Evolutionary conservation across 306 rosid species (phyloP), one percentile per base, ranked within the genome.

Genomic region (Pyrus bretschneideri): DNA sequence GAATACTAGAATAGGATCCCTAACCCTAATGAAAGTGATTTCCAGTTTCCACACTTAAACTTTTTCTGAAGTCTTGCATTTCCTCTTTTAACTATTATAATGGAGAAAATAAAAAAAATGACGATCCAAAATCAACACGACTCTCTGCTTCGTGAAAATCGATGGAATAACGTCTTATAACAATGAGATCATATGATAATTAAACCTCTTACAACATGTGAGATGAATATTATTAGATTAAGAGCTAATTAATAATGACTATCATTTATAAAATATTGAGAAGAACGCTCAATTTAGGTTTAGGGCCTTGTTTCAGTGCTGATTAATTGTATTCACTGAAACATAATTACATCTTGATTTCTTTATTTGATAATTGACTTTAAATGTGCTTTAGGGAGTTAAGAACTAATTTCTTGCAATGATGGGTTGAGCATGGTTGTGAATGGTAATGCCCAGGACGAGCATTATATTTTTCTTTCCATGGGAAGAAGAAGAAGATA

Each of bases 391-490:
- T 25, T 59, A 59, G 60, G 11, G 11, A 13, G 11, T 73, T 44
- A 17, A 60, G 29, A 60, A 44, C 9, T 3, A 74, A 61, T 61
- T 27, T 44, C 30, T 27, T 21, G 78, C 70, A 45, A 61, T 61
- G 59, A 74, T 74, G 78, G 31, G 33, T 17, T 60, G 58, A 74
- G 60, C 78, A 29, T 62, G 62, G 69, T 22, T 44, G 40, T 69
- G 69, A 49, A 70, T 69, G 59, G 76, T 27, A 12, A 42, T 40
- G 71, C 52, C 12, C 29, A 62, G 33, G 49, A 70, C 18, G 30
- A 29, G 42, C 13, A 9, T 23, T 38, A 29, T 11, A 13, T 58
- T 38, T 45, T 35, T 11, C 40, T 69, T 61, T 18, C 10, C 45
- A 51, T 25, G 52, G 19, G 60, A 75, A 58, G 62, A 57, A 57